Percentiles rank a stretch among this genome's conserved stretches.
Evolutionary conservation across 805 yeast genomes (phyloP).

Genomic region (Candida krabiensis): DNA sequence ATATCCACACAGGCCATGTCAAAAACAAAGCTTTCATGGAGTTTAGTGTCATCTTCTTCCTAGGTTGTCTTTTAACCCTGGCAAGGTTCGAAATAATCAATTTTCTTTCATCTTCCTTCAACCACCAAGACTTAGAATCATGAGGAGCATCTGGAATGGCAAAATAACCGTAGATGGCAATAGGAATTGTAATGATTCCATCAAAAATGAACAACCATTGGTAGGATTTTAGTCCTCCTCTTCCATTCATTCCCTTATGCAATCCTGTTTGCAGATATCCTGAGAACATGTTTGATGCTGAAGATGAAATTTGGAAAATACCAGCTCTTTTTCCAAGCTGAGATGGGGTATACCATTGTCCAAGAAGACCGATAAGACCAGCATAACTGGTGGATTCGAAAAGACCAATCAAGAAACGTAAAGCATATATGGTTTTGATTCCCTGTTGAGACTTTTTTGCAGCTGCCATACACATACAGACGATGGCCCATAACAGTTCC

Average conservation of each 20-base stretch:
- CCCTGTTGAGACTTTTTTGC: conserved; percentile 33
- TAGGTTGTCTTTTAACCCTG: conserved; percentile 12
- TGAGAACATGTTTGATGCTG: conserved; percentile 57
- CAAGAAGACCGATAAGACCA: conserved; percentile 57
- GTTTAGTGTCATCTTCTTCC: conserved; percentile 10
- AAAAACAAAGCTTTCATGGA: conserved; percentile 12
- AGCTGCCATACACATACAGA: conserved; percentile 17
- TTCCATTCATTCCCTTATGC: conserved; percentile 43
- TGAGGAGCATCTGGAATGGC: conserved; percentile 63
- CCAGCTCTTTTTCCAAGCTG: conserved; percentile 62
- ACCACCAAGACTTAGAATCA: conserved; percentile 25
- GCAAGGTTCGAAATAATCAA: conserved; percentile 15
- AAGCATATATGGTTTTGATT: conserved; percentile 50
- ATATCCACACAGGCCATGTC: conserved; percentile 20
- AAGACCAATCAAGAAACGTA: conserved; percentile 63
- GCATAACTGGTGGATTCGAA: conserved; percentile 67
- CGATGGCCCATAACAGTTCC: conserved; percentile 22
- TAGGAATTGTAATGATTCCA: conserved; percentile 53
- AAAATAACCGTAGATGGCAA: conserved; percentile 58
- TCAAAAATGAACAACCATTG: conserved; percentile 68
- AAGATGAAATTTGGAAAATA: conserved; percentile 59
- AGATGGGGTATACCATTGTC: conserved; percentile 54
- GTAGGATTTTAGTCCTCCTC: conserved; percentile 56
- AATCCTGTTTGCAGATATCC: conserved; percentile 62
- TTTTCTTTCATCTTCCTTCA: conserved; percentile 28